Evolutionary conservation across 225 moss, liverwort and hornwort genomes (phyloP).

Genomic region (Polytrichum commune): DNA sequence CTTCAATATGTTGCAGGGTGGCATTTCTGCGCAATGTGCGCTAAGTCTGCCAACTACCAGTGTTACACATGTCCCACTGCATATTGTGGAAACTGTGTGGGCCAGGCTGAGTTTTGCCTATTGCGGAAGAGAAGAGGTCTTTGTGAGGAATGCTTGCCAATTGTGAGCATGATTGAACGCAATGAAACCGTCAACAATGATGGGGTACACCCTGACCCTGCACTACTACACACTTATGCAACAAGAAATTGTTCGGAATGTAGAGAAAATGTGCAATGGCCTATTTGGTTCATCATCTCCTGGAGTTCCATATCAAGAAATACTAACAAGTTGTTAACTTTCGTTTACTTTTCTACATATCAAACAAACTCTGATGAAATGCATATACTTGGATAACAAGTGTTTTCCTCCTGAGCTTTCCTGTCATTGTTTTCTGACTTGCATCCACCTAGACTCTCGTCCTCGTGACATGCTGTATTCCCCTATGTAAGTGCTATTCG

Average conservation of each 20-base stretch:
- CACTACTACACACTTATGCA: too few species aligned
- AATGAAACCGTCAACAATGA: slow-evolving; percentile 74
- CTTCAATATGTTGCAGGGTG: slow-evolving; percentile 49
- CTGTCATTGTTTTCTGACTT: too few species aligned
- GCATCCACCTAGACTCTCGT: too few species aligned
- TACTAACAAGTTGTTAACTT: too few species aligned
- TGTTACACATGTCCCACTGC: slow-evolving; percentile 92
- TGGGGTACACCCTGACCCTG: slow-evolving; percentile 51
- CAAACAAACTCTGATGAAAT: slow-evolving; percentile 1
- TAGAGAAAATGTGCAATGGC: too few species aligned
- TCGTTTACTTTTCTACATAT: neutral
- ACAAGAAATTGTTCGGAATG: too few species aligned
- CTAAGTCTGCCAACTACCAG: slow-evolving; percentile 89
- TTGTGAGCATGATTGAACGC: slow-evolving; percentile 95
- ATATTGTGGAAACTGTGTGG: slow-evolving; percentile 67
- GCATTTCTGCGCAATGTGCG: slow-evolving; percentile 93
- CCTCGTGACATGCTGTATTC: too few species aligned
- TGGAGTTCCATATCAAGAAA: too few species aligned
- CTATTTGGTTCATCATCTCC: too few species aligned
- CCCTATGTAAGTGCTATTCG: too few species aligned
- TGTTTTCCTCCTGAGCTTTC: too few species aligned
- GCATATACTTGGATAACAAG: too few species aligned
- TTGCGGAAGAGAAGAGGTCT: slow-evolving; percentile 83
- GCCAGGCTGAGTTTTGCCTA: slow-evolving; percentile 67
- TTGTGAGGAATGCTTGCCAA: slow-evolving; percentile 90